These are phyloP conservation scores for Aciculosporium take DNA, from an alignment of 2,329 filamentous ascomycete species.

Conservation along the genomic window DNA sequence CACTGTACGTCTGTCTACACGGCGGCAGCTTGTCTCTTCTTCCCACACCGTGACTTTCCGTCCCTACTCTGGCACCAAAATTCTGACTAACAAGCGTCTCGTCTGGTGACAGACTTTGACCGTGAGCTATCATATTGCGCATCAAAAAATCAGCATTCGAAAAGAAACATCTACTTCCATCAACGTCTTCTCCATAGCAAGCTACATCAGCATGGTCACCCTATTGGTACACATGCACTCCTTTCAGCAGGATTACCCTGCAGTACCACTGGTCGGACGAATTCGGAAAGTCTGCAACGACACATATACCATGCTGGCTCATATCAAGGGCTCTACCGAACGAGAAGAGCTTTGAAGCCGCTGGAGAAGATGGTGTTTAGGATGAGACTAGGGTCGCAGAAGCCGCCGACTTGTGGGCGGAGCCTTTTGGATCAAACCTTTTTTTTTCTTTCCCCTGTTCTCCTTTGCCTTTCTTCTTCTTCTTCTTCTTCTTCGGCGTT, in stretches of 20 bases:
- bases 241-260: constrained; percentile 44
- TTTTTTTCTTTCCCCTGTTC: too few relatives aligned
- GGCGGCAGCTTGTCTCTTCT: too few relatives aligned
- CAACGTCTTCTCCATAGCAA: constrained; percentile 61
- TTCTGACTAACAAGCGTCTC: neutral
- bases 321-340: constrained; percentile 18
- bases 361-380: neutral
- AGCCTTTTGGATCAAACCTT: too few relatives aligned
- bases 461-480: neutral
- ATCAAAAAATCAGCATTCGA: constrained; percentile 65
- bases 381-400: neutral
- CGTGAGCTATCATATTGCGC: constrained; percentile 60
- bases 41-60: neutral
- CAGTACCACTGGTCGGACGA: constrained; percentile 41
- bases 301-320: constrained; percentile 14
- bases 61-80: neutral
- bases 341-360: constrained; percentile 15
- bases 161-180: constrained; percentile 69
- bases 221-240: constrained; percentile 54
- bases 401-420: neutral
- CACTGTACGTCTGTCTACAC: constrained; percentile 35
- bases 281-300: constrained; percentile 21
- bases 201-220: constrained; percentile 60
- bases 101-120: constrained; percentile 45
- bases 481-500: too few relatives aligned